phyloP scores from a whole-genome alignment of 1,284 basidiomycete genomes.

The Inonotus obliquus region DNA sequence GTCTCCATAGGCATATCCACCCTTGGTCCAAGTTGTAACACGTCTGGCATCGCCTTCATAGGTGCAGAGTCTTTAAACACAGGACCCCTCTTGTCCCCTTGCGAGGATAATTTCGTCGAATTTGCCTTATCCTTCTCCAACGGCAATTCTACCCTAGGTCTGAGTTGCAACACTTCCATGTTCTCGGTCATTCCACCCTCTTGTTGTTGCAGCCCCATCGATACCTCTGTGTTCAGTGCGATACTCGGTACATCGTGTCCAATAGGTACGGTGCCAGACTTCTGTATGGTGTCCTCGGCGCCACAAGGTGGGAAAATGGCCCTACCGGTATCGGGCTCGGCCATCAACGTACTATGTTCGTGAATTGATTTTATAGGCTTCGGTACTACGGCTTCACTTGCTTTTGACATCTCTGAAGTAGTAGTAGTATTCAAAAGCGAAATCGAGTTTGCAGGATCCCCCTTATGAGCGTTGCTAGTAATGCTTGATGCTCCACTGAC shows the following conservation, averaged over 20 bases:
- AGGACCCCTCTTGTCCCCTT: background rate
- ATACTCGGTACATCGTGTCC: background rate
- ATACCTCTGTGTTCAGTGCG: background rate
- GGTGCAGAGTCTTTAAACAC: background rate
- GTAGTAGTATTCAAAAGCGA: background rate
- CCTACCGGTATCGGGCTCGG: background rate
- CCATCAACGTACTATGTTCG: background rate
- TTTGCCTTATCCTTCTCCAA: background rate
- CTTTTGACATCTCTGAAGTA: background rate
- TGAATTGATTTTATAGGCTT: background rate
- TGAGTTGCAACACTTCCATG: background rate
- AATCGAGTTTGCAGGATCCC: background rate
- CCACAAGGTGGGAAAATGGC: background rate
- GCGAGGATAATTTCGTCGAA: background rate
- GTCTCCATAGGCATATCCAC: background rate
- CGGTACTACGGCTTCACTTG: background rate
- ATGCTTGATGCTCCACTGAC: too few species aligned
- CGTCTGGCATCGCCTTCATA: background rate
- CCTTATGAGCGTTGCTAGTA: background rate
- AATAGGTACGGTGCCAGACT: too few species aligned
- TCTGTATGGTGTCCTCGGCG: background rate
- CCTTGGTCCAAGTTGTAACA: background rate
- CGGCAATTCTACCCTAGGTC: background rate
- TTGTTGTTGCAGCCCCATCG: background rate
- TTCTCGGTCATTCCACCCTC: background rate